Conservation (phyloP, 768 basidiomycete species). For the Melanogaster broomeanus region DNA sequence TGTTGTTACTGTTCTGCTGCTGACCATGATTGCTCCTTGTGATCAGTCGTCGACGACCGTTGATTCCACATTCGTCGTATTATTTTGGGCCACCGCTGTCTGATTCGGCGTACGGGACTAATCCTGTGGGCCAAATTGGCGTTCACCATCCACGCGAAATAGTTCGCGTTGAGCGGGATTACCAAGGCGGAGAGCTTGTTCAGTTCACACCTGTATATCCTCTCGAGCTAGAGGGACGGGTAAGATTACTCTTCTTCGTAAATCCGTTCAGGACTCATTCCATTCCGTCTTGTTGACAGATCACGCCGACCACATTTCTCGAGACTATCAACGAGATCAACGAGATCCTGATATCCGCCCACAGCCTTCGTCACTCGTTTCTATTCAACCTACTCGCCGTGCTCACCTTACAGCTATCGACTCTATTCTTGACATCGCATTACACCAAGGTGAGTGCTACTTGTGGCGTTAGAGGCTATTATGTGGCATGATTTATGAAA, state of each 20-base stretch:
- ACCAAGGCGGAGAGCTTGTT: constrained; percentile 82
- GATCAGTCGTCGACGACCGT: constrained; percentile 39
- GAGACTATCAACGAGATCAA: constrained; percentile 93
- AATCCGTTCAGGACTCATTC: not conserved
- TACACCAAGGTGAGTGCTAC: constrained; percentile 69
- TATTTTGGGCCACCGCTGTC: constrained; percentile 79
- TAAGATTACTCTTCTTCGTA: constrained; percentile 40
- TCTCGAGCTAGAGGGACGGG: constrained; percentile 90
- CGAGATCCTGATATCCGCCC: constrained; percentile 81
- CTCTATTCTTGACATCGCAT: constrained; percentile 67
- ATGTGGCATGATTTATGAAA: constrained; percentile 8
- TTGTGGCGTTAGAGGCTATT: not conserved
- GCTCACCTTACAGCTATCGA: constrained; percentile 78
- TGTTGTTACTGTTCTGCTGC: constrained; percentile 5
- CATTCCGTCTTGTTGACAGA: constrained; percentile 42
- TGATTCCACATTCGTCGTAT: constrained; percentile 80
- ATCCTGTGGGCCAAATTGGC: constrained; percentile 83
- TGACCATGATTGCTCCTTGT: constrained; percentile 22
- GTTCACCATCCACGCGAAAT: constrained; percentile 91
- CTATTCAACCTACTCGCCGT: constrained; percentile 81
- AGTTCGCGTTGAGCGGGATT: constrained; percentile 90
- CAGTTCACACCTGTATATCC: constrained; percentile 92
- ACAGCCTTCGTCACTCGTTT: constrained; percentile 71
- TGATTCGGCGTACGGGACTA: constrained; percentile 79
- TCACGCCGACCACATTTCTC: constrained; percentile 88